phyloP scores from a whole-genome alignment of 179 eudicot genomes.

The Gypsophila paniculata region DNA sequence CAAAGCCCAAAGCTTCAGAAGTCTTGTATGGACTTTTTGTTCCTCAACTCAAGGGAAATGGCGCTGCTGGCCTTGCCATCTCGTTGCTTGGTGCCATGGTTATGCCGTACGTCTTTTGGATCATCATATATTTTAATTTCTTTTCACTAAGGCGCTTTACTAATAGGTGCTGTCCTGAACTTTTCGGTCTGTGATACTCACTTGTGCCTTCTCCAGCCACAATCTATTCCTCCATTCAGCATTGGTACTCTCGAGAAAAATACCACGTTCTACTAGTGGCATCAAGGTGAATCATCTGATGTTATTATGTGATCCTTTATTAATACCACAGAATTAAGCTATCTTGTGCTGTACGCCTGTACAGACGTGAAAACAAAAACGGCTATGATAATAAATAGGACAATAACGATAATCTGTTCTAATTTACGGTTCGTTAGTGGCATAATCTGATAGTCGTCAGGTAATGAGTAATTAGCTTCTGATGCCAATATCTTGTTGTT shows the following conservation, averaged over 20 bases:
- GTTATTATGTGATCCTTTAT: neutral
- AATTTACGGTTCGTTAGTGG: neutral
- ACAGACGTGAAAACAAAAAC: neutral
- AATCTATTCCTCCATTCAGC: conserved; percentile 98
- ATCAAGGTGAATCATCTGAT: conserved; percentile 50
- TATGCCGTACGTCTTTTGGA: conserved; percentile 77
- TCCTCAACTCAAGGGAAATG: conserved; percentile 85
- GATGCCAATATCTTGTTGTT: neutral
- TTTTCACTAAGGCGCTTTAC: neutral
- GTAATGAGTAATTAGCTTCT: neutral
- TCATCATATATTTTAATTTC: neutral
- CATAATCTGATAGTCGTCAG: too few relatives aligned
- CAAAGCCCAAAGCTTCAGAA: conserved; percentile 74
- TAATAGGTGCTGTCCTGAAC: neutral
- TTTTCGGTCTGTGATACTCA: neutral
- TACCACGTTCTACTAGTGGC: conserved; percentile 75
- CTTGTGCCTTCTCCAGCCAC: conserved; percentile 59
- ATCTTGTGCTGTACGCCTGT: neutral
- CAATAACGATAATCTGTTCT: neutral
- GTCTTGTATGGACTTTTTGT: conserved; percentile 78
- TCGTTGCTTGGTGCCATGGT: conserved; percentile 99
- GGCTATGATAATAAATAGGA: neutral
- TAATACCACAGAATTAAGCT: neutral
- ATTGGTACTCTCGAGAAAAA: conserved; percentile 88
- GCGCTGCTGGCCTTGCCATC: conserved; percentile 85